Conservation (phyloP, 495 filamentous ascomycete species). For the Aspergillus biplanus region DNA sequence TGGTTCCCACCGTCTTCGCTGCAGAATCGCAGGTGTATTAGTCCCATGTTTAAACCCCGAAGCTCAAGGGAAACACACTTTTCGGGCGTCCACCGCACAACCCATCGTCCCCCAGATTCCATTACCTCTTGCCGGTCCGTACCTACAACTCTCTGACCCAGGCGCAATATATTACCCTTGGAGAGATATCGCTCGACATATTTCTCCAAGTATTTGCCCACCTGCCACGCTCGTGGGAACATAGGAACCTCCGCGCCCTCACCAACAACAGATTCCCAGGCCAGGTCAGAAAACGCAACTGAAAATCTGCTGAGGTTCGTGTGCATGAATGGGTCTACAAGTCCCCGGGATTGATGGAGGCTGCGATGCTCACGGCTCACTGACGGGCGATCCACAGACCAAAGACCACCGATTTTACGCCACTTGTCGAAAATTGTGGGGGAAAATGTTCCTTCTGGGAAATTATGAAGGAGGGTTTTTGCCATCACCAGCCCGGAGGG, state of each 20-base stretch:
- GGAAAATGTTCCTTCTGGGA: constrained; percentile 57
- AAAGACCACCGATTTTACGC: constrained; percentile 72
- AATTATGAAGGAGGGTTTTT: constrained; percentile 72
- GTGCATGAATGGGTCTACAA: constrained; percentile 68
- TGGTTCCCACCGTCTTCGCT: not conserved
- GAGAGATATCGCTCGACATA: constrained; percentile 65
- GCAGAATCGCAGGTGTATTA: not conserved
- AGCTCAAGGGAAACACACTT: constrained; percentile 29
- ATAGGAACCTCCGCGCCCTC: constrained; percentile 48
- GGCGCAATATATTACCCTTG: constrained; percentile 41
- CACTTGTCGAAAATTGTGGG: constrained; percentile 74
- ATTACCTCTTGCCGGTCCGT: constrained; percentile 38
- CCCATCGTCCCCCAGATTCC: constrained; percentile 49
- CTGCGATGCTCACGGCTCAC: not conserved
- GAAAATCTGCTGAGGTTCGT: constrained; percentile 82
- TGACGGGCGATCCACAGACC: constrained; percentile 41
- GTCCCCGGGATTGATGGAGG: constrained; percentile 25
- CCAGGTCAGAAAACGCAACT: constrained; percentile 77
- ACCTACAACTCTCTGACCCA: constrained; percentile 57
- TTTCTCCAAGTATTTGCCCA: constrained; percentile 70
- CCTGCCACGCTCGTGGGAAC: constrained; percentile 75
- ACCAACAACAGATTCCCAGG: constrained; percentile 59
- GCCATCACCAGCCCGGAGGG: constrained; percentile 82
- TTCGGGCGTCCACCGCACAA: constrained; percentile 46
- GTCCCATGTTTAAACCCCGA: not conserved